Evolutionary conservation across 352 stramenopile genomes (phyloP), one percentile per base, ranked within the genome.

Genomic region (Pythium guiyangense): DNA sequence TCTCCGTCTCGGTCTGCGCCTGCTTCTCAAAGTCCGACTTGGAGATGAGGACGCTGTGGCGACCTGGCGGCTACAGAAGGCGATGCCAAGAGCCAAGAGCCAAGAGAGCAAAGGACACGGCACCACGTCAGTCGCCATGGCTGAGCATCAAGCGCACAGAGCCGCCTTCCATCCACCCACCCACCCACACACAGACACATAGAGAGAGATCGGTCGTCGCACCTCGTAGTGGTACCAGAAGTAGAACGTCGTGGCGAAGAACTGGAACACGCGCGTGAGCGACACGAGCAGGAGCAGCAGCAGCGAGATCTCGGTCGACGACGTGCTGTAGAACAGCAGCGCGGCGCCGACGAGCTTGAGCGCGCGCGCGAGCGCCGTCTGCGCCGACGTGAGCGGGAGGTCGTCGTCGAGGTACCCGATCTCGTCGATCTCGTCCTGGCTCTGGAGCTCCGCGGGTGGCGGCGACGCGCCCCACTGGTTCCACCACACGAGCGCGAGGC

Each of bases 211-310:
- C 43, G 4, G 49, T 20, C 29, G 37, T 18, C 60, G 14, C 47
- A 78, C 70, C 63, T 93, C 84, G 20, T 84, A 91, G 54, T 90
- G 78, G 57, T 92, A 94, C 84, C 84, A 94, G 49, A 86, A 94
- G 72, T 88, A 94, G 39, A 76, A 64, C 8, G 77, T 73, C 12
- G 69, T 83, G 54, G 63, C 76, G 49, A 94, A 67, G 52, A 87
- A 83, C 62, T 92, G 69, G 50, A 94, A 89, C 10, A 90, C 50
- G 15, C 79, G 77, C 56, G 74, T 88, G 42, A 91, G 63, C 18
- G 82, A 77, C 37, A 86, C 79, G 1, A 92, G 47, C 42, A 88
- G 52, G n/a, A 94, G 71, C 37, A 92, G 54, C 20, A 94, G 22
- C 37, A 89, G 65, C 34, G 84, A 94, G 17, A 78, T 63, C 63